A percentile compares a stretch with the other conserved stretches of the same genome.
Evolutionary conservation across 352 stramenopile genomes (phyloP).

Genomic region (Pythium utonaiense): DNA sequence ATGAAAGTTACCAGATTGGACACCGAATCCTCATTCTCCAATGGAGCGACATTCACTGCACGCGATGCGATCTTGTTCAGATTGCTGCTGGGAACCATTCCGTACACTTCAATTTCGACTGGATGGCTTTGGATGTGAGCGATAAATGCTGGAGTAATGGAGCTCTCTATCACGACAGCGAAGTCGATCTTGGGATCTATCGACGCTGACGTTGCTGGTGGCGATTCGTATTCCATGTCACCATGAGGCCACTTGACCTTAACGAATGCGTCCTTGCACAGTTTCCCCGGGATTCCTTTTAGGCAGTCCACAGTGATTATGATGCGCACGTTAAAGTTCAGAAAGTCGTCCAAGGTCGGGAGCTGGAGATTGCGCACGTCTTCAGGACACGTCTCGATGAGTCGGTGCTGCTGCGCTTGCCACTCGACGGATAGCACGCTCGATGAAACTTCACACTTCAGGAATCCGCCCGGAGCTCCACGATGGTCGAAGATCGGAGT

Average conservation of each 20-base stretch:
- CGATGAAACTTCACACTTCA: conserved; percentile 61
- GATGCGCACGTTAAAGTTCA: conserved; percentile 54
- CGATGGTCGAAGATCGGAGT: conserved; percentile 57
- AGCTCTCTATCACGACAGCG: conserved; percentile 44
- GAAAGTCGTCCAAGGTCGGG: conserved; percentile 39
- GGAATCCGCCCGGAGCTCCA: conserved; percentile 31
- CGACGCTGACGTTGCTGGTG: conserved; percentile 37
- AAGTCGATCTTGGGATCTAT: conserved; percentile 66
- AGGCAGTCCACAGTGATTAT: conserved; percentile 50
- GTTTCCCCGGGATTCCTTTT: conserved; percentile 58
- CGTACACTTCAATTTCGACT: conserved; percentile 57
- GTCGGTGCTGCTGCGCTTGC: conserved; percentile 58
- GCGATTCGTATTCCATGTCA: conserved; percentile 41
- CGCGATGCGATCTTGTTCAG: conserved; percentile 66
- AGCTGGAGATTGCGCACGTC: conserved; percentile 35
- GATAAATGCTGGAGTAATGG: conserved; percentile 51
- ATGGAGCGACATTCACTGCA: conserved; percentile 26
- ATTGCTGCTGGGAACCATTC: conserved; percentile 75
- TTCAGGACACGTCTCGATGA: conserved; percentile 55
- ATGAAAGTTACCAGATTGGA: conserved; percentile 47
- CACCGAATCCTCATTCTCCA: conserved; percentile 17
- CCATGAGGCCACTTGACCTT: conserved; percentile 43
- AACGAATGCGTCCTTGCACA: conserved; percentile 69
- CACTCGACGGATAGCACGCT: conserved; percentile 72
- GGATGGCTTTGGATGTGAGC: conserved; percentile 36